Conservation (phyloP, 2,329 filamentous ascomycete species). For the Aureobasidium zeae region DNA sequence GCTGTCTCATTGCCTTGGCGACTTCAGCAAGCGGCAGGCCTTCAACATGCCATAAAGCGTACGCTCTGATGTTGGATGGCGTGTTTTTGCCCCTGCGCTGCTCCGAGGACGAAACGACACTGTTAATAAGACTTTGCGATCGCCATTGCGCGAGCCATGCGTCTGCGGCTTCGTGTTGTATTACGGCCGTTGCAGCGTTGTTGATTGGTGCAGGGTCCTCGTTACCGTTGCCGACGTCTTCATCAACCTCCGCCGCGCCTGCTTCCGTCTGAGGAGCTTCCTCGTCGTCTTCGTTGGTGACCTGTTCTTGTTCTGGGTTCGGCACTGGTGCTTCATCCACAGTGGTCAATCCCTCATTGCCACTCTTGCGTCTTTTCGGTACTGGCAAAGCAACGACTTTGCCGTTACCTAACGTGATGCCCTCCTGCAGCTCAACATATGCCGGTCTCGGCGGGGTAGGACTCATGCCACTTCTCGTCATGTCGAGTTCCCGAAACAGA, state of each 20-base stretch:
- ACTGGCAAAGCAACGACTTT: too few species aligned
- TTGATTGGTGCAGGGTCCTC: neutral
- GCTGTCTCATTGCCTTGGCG: conserved; percentile 49
- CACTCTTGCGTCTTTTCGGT: conserved; percentile 3
- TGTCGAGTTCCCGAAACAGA: conserved; percentile 62
- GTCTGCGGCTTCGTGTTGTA: neutral
- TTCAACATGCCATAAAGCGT: conserved; percentile 55
- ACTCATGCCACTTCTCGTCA: conserved; percentile 54
- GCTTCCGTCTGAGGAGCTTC: conserved; percentile 3
- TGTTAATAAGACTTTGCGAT: too few species aligned
- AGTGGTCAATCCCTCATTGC: neutral
- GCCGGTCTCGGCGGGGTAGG: conserved; percentile 64
- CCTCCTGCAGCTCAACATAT: conserved; percentile 56
- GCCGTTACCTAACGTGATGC: conserved; percentile 49
- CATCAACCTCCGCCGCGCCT: neutral
- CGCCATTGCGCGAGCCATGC: conserved; percentile 1
- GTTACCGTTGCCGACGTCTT: neutral
- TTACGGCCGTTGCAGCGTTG: neutral
- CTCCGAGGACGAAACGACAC: too few species aligned
- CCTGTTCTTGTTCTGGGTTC: neutral
- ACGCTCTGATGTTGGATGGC: conserved; percentile 43
- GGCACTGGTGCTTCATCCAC: neutral
- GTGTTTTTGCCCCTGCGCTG: neutral
- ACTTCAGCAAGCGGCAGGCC: conserved; percentile 42
- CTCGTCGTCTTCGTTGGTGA: conserved; percentile 2